phyloP scores from a whole-genome alignment of 805 yeast genomes.

The Trichomonascus vanleenenianus region DNA sequence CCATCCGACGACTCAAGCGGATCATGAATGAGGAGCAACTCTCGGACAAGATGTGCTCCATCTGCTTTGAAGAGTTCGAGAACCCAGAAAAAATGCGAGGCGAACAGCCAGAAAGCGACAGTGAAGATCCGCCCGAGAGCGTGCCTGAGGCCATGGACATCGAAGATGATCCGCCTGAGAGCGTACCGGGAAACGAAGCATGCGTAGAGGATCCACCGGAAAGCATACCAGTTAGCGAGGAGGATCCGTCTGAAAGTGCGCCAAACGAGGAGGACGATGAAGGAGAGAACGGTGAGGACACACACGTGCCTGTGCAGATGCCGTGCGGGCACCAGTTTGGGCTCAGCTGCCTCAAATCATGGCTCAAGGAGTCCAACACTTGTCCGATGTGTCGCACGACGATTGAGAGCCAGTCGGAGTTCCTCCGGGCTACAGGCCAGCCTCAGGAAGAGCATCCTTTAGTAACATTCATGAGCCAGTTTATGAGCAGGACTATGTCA shows the following conservation, averaged over 20 bases:
- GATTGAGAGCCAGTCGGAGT: constrained; percentile 33
- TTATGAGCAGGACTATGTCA: too few species aligned
- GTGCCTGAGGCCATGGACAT: constrained; percentile 4
- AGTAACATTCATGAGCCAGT: too few species aligned
- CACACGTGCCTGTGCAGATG: constrained; percentile 61
- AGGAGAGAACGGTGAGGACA: neutral
- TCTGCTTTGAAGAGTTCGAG: constrained; percentile 36
- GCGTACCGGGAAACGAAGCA: constrained; percentile 4
- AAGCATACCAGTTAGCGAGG: neutral
- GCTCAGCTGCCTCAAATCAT: constrained; percentile 68
- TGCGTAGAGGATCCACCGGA: constrained; percentile 3
- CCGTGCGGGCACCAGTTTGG: constrained; percentile 91
- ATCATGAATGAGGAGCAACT: constrained; percentile 26
- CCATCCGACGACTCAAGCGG: constrained; percentile 27
- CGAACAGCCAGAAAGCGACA: neutral
- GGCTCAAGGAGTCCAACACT: constrained; percentile 67
- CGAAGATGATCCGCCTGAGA: constrained; percentile 2
- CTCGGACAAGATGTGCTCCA: constrained; percentile 32
- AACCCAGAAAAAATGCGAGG: neutral
- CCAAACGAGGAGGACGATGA: constrained; percentile 2
- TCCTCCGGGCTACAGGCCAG: constrained; percentile 16
- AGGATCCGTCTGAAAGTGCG: constrained; percentile 8
- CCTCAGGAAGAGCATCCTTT: constrained; percentile 9
- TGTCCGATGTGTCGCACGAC: constrained; percentile 82
- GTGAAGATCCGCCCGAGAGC: constrained; percentile 1